Base-by-base conservation (phyloP, 2,329 filamentous ascomycete genomes). In the Grosmannia penicillata region DNA sequence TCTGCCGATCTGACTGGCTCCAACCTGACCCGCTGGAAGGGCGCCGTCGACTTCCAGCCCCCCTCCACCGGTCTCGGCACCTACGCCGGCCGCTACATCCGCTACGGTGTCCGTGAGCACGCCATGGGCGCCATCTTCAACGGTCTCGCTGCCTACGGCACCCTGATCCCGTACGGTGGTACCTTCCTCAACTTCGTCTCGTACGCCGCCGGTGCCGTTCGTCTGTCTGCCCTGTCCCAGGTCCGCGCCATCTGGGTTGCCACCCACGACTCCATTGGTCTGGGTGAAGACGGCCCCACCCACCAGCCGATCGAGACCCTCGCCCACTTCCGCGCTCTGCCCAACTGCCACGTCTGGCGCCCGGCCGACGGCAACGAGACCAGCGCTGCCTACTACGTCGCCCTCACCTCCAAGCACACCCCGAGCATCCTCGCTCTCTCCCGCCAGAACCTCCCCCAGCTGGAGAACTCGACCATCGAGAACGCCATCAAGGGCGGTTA, bases 141-240 rank as follows among this genome's bases (percentile, higher is more conserved):
- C 72, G 91, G 91, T 67, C 72, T 98, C 43, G 77, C 86, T 48
- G 91, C 87, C 47, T 98, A 96, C 64, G 91, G 91, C 53, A 93
- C 86, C 55, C 70, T 95, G 56, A 80, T 98, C 57, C 91, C 91
- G 51, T 93, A 87, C 51, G 78, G 78, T 49, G 91, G 91, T 65
- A 96, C 91, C 54, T 98, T 98, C 79, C 72, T 98, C 52, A 98
- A 96, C 81, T 98, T 98, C 63, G 86, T 96, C 51, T 96, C 89
- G 21, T 98, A 98, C 61, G 89, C 84, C 51, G 86, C 91, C 49
- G 91, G 91, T 64, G 80, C 91, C 54, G 81, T 96, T 58, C 89
- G 91, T 65, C 78, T 98, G 45, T 94, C 87, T 27, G 78, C 91
- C 29, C 75, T 98, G 51, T 93, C 87, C 33, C 87, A 83, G 62